Evolutionary conservation across 257 asterid genomes (phyloP).

Genomic region (Solanum phureja): DNA sequence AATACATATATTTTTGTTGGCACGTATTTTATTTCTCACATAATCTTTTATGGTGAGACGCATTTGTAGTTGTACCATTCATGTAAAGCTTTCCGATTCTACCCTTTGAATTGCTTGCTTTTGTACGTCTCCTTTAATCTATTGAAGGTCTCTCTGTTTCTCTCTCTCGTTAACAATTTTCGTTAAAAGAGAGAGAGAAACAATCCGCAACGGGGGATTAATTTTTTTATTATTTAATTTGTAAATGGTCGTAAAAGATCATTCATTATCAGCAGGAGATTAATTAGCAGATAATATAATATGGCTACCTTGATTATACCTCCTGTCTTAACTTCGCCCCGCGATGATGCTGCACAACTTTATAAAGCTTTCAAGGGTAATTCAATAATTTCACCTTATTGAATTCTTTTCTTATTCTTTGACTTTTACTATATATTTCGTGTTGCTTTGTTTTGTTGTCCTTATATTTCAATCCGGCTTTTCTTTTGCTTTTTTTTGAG

Average conservation of each 20-base stretch:
- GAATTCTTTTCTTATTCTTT: background rate
- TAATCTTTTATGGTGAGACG: background rate
- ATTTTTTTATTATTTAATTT: background rate
- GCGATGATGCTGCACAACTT: constrained; percentile 78
- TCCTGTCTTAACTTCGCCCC: constrained; percentile 64
- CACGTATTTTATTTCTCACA: background rate
- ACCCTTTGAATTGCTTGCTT: background rate
- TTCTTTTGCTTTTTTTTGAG: background rate
- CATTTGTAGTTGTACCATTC: background rate
- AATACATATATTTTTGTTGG: background rate
- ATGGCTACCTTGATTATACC: constrained; percentile 57
- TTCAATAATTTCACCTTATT: background rate
- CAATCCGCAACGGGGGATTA: background rate
- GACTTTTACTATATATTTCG: background rate
- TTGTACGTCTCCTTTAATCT: background rate
- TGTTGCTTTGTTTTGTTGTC: background rate
- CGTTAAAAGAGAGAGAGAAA: background rate
- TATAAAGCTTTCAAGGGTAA: constrained; percentile 89
- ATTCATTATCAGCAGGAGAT: background rate
- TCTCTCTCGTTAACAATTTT: background rate
- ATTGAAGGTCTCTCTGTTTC: background rate
- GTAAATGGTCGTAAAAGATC: background rate
- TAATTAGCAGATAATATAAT: background rate
- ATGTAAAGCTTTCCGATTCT: background rate
- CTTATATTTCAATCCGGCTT: background rate